Base-by-base conservation (phyloP, 1,139 yeast species). In the Blastobotrys ciferrii region DNA sequence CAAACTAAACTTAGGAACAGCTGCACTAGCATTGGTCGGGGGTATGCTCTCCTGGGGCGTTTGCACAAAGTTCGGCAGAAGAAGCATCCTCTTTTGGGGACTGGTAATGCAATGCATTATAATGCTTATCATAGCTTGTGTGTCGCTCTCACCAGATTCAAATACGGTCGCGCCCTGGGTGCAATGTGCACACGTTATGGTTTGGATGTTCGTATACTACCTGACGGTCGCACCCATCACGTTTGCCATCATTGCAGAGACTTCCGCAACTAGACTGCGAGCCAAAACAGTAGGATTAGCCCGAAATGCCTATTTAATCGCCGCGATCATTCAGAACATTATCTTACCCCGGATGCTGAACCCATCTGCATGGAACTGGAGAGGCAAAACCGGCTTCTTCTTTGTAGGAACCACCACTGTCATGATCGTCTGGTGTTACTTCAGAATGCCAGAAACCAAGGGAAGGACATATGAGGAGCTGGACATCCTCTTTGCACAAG, bases 361-460 rank as follows among this genome's bases (percentile, higher is more conserved):
- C 61, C 77, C 81, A 2, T 70, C 74, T 12, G 77, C 75, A 3
- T 76, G 80, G 74, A 72, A 76, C 57, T 74, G 80, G 80, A 70
- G 72, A 46, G 83, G 80, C 35, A 78, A 79, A 62, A 69, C 80
- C 11, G 84, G 78, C 1, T 76, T 77, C 60, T 72, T 80, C 59
- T 78, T 77, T 76, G 78, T 73, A 23, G 83, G 77, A 1, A 64
- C 75, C 46, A 65, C 75, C 20, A 49, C 72, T 6, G 17, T 65
- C 18, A 44, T 49, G 15, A n/a, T 48, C 11, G 45, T 50, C 5
- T 60, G 81, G 81, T 57, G 67, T 30, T 77, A 63, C 63, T 78
- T 78, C 17, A 74, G 78, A 45, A 67, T 80, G 46, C 86, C 86
- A 3, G 85, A 81, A 58, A 74, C 83, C n/a, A 72, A 70, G 58